Evolutionary conservation across 2,329 filamentous ascomycete genomes (phyloP), one percentile per base, ranked within the genome.

Genomic region (Coleophoma eucalyptorum): DNA sequence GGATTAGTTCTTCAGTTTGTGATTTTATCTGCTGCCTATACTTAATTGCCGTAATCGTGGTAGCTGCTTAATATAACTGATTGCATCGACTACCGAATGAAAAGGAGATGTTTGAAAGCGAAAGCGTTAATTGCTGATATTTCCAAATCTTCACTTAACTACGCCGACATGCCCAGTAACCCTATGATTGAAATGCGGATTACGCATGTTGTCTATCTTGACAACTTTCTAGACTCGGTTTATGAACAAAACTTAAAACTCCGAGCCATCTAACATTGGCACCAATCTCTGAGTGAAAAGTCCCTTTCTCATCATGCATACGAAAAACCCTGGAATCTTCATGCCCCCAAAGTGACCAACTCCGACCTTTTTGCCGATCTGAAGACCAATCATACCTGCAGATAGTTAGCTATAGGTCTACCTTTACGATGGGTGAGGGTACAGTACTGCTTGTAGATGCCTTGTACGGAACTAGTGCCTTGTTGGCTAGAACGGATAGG

Each of bases 301-400:
- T 8, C 50, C 58, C 54, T 62, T 65, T 37, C 59, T 59, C 7
- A 59, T 33, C 48, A 50, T 53, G 15, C 35, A 43, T 4, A 66
- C 49, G 12, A 67, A 34, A 34, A 65, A 59, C 42, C 55, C 52
- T 33, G 62, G 62, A 11, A 64, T 42, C 35, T 55, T 61, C 48
- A 56, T 55, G n/a, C 35, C 55, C 3, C 60, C 60, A 46, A 64
- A 58, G 35, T 68, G 62, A 19, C 56, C 65, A 5, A 60, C 64
- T 5, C 58, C 65, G 8, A 43, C 33, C 66, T 81, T 81, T 18
- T 59, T 62, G 31, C 71, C 68, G 16, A 64, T 59, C 43, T 67
- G 64, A 3, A 68, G 69, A 11, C 48, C 58, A 13, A 53, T 48
- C 16, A 51, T 55, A 32, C 49, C 56, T 59, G 37, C 11, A 56